A percentile compares a stretch with the other conserved stretches of the same genome.
These are phyloP conservation scores for Zymoseptoria ardabiliae DNA, from an alignment of 2,329 filamentous ascomycete genomes.

Conservation along the genomic window DNA sequence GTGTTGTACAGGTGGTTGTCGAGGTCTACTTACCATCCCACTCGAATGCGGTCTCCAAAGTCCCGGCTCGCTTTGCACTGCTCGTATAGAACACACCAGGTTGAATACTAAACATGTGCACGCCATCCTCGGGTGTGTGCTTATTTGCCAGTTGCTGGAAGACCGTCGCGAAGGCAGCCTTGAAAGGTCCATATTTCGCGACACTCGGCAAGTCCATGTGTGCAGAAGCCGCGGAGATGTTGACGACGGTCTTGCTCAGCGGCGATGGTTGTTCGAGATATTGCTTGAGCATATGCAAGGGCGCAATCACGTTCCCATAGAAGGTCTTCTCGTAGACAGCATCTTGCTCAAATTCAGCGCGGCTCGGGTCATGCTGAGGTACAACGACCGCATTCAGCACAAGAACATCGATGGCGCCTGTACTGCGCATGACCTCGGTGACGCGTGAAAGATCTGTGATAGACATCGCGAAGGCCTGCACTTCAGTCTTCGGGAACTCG, in stretches of 20 bases:
- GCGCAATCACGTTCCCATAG: slow-evolving; percentile 29
- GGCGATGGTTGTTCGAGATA: slow-evolving; percentile 31
- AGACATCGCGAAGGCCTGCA: slow-evolving; percentile 29
- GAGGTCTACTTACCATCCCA: slow-evolving; percentile 6
- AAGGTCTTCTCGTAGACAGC: slow-evolving; percentile 22
- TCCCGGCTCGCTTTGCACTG: slow-evolving; percentile 1
- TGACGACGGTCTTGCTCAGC: slow-evolving; percentile 24
- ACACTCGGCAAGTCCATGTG: slow-evolving; percentile 22
- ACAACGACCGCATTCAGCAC: slow-evolving; percentile 34
- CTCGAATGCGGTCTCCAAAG: slow-evolving; percentile 1
- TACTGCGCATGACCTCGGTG: slow-evolving; percentile 27
- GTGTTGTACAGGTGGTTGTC: neutral
- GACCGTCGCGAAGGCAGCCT: slow-evolving; percentile 8
- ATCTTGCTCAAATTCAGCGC: neutral
- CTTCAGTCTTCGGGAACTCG: slow-evolving; percentile 26
- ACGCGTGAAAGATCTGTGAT: slow-evolving; percentile 17
- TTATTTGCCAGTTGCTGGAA: slow-evolving; percentile 3
- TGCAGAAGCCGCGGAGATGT: slow-evolving; percentile 31
- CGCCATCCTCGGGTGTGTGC: neutral
- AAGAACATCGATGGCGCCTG: slow-evolving; percentile 35
- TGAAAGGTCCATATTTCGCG: slow-evolving; percentile 9
- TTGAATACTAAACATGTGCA: slow-evolving; percentile 9
- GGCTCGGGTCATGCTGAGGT: slow-evolving; percentile 25
- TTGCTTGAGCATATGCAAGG: slow-evolving; percentile 29
- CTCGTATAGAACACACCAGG: slow-evolving; percentile 8